Conservation (phyloP, 495 filamentous ascomycete genomes). For the Penicillium mononematosum region DNA sequence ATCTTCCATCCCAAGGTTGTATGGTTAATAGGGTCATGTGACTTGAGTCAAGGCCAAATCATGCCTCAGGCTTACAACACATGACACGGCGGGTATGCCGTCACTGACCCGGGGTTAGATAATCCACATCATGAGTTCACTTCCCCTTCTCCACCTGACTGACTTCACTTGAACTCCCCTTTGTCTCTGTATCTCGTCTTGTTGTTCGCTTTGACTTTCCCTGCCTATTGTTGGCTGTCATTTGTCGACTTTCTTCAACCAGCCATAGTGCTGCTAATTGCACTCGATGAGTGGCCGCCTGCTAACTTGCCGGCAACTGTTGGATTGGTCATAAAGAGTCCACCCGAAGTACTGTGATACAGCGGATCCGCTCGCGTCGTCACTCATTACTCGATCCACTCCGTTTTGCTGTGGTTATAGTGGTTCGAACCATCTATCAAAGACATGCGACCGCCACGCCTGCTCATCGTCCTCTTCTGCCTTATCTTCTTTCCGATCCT, state of each 20-base stretch:
- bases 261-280: conserved; percentile 28
- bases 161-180: conserved; percentile 14
- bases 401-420: conserved; percentile 1
- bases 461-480: conserved; percentile 52
- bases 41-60: background rate
- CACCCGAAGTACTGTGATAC: conserved; percentile 27
- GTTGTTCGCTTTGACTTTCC: conserved; percentile 10
- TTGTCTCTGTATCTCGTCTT: conserved; percentile 16
- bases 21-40: background rate
- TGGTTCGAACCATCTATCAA: conserved; percentile 18
- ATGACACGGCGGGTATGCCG: conserved; percentile 18
- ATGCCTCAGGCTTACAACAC: conserved; percentile 17
- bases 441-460: conserved; percentile 55
- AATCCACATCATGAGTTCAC: conserved; percentile 23
- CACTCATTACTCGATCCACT: conserved; percentile 14
- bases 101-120: conserved; percentile 21
- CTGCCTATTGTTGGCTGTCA: conserved; percentile 9
- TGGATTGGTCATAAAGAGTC: conserved; percentile 39
- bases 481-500: conserved; percentile 55
- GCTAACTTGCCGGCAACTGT: conserved; percentile 35
- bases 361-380: conserved; percentile 21
- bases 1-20: too few species aligned
- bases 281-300: conserved; percentile 41
- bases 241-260: conserved; percentile 17
- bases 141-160: conserved; percentile 23